phyloP scores from a whole-genome alignment of 2,329 filamentous ascomycete species.

The Clonostachys sp. region DNA sequence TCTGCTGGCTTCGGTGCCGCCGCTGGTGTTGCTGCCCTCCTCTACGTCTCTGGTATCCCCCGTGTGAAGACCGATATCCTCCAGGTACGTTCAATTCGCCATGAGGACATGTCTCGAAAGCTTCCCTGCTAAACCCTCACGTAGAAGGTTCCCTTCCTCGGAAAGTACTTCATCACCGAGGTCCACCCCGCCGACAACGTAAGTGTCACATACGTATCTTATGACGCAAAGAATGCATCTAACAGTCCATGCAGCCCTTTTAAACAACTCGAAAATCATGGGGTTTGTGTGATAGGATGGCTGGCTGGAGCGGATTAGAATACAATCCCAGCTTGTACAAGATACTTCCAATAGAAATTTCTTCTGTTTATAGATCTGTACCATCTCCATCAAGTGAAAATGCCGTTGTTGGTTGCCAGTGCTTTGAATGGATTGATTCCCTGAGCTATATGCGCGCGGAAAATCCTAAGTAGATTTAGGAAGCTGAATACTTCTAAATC shows the following conservation, averaged over 20 bases:
- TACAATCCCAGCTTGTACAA: constrained; percentile 25
- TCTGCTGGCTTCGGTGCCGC: constrained; percentile 52
- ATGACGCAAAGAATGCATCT: neutral
- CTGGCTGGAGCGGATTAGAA: constrained; percentile 7
- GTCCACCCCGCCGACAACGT: constrained; percentile 60
- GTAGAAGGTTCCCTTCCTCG: constrained; percentile 52
- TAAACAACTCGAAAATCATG: constrained; percentile 18
- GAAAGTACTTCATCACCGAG: constrained; percentile 45
- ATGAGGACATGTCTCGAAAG: neutral
- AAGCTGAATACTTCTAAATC: no score
- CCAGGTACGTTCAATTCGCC: constrained; percentile 31
- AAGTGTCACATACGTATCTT: constrained; percentile 19
- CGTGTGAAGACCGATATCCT: constrained; percentile 56
- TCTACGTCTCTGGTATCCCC: constrained; percentile 59
- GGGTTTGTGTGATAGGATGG: neutral
- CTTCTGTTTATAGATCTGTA: neutral
- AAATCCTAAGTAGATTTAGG: no score
- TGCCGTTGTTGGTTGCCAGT: no score
- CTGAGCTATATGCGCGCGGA: no score
- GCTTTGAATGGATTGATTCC: no score
- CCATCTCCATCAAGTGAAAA: no score
- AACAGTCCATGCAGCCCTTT: constrained; percentile 29
- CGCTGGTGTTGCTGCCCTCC: constrained; percentile 52
- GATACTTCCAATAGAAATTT: constrained; percentile 28
- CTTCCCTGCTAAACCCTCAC: neutral